Evolutionary conservation across 1,284 basidiomycete genomes (phyloP).

Genomic region (Ganoderma meredithae): DNA sequence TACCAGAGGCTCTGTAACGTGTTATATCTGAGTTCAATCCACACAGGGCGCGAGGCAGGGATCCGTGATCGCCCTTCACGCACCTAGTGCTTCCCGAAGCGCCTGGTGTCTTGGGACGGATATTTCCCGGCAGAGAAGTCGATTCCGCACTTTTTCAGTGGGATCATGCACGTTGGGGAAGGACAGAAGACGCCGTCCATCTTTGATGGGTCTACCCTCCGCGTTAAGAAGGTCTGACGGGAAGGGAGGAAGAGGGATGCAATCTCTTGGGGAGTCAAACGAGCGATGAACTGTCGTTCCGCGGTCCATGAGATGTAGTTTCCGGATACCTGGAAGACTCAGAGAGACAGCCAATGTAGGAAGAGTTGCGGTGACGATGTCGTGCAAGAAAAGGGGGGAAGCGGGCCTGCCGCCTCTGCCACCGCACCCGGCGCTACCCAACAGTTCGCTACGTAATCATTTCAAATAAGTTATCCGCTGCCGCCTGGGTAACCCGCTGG

Average conservation of each 20-base stretch:
- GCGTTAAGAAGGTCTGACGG: neutral
- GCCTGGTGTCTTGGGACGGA: neutral
- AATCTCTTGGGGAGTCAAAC: neutral
- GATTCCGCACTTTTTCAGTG: neutral
- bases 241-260: neutral
- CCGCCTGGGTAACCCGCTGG: neutral
- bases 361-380: no score
- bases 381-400: neutral
- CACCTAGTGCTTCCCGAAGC: neutral
- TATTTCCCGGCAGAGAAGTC: neutral
- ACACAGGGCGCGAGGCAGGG: neutral
- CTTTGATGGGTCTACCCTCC: neutral
- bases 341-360: no score
- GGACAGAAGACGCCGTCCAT: neutral
- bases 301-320: neutral
- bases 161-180: neutral
- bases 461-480: neutral
- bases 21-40: neutral
- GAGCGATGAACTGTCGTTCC: neutral
- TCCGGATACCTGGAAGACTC: neutral
- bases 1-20: neutral
- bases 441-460: neutral
- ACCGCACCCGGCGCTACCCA: neutral
- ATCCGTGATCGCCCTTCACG: no score
- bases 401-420: neutral